Percentiles rank a stretch among this genome's conserved stretches.
These are phyloP conservation scores for Pelargonium myrrhifolium DNA, from an alignment of 441 rosid genomes.

Conservation along the genomic window DNA sequence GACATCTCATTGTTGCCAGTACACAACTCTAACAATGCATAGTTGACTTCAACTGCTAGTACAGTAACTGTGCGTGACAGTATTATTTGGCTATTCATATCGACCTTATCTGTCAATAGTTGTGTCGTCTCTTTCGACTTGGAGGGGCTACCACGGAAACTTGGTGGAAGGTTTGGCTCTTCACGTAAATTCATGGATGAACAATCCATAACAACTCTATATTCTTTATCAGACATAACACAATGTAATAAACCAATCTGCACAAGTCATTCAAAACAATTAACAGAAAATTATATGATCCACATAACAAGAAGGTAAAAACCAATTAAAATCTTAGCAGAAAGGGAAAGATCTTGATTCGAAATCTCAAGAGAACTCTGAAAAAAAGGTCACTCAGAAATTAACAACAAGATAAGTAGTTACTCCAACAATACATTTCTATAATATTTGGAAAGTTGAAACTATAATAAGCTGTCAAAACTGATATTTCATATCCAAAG, in stretches of 20 bases:
- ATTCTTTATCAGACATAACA: conserved; percentile 90
- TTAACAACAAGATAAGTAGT: no score
- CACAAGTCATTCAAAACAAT: conserved; percentile 25
- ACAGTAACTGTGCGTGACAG: conserved; percentile 77
- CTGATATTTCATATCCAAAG: background rate
- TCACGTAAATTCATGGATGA: conserved; percentile 63
- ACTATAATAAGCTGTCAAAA: background rate
- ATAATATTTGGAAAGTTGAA: background rate
- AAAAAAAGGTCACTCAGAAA: background rate
- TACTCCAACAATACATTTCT: background rate
- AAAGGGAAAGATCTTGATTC: background rate
- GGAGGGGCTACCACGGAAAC: conserved; percentile 78
- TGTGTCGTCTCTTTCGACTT: conserved; percentile 71
- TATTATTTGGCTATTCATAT: conserved; percentile 77
- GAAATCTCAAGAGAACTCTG: background rate
- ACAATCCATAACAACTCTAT: conserved; percentile 72
- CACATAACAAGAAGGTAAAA: background rate
- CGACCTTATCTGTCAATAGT: conserved; percentile 81
- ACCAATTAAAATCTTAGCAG: background rate
- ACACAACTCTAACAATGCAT: conserved; percentile 90
- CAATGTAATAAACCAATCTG: conserved; percentile 89
- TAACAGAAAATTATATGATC: conserved; percentile 12
- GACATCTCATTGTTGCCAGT: conserved; percentile 76
- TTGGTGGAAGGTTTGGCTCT: conserved; percentile 86
- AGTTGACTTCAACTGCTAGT: conserved; percentile 80